Percentiles rank a stretch among this genome's conserved stretches.
Evolutionary conservation across 2,329 filamentous ascomycete genomes (phyloP).

Genomic region (Beauveria rudraprayagi): DNA sequence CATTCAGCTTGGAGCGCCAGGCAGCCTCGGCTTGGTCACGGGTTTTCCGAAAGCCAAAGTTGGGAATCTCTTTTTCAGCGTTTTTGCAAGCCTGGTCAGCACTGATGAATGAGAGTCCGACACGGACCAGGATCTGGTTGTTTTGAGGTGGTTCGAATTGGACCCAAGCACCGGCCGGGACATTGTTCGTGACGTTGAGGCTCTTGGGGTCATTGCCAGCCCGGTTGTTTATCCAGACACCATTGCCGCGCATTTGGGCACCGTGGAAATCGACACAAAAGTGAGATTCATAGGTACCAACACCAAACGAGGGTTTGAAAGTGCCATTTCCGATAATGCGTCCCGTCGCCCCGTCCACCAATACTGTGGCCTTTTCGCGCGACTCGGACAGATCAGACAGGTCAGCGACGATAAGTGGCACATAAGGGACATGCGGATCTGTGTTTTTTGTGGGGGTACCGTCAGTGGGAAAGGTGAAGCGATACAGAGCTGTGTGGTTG

Average conservation of each 20-base stretch:
- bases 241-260: slow-evolving; percentile 43
- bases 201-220: slow-evolving; percentile 36
- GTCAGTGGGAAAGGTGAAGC: slow-evolving; percentile 46
- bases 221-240: slow-evolving; percentile 48
- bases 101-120: slow-evolving; percentile 66
- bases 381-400: slow-evolving; percentile 44
- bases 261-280: slow-evolving; percentile 55
- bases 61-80: slow-evolving; percentile 60
- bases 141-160: slow-evolving; percentile 41
- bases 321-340: slow-evolving; percentile 51
- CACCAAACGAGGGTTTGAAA: slow-evolving; percentile 54
- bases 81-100: slow-evolving; percentile 59
- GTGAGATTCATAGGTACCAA: slow-evolving; percentile 47
- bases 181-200: slow-evolving; percentile 23
- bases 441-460: slow-evolving; percentile 15
- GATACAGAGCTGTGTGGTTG: slow-evolving; percentile 52
- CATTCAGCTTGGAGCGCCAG: slow-evolving; percentile 57
- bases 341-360: slow-evolving; percentile 34
- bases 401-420: slow-evolving; percentile 51
- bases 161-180: slow-evolving; percentile 50
- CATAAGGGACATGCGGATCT: slow-evolving; percentile 14
- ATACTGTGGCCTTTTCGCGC: slow-evolving; percentile 17
- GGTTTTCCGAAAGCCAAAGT: slow-evolving; percentile 54
- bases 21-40: slow-evolving; percentile 45
- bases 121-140: slow-evolving; percentile 52